Evolutionary conservation across 2,329 filamentous ascomycete species (phyloP).

Genomic region (Orbilia javanica): DNA sequence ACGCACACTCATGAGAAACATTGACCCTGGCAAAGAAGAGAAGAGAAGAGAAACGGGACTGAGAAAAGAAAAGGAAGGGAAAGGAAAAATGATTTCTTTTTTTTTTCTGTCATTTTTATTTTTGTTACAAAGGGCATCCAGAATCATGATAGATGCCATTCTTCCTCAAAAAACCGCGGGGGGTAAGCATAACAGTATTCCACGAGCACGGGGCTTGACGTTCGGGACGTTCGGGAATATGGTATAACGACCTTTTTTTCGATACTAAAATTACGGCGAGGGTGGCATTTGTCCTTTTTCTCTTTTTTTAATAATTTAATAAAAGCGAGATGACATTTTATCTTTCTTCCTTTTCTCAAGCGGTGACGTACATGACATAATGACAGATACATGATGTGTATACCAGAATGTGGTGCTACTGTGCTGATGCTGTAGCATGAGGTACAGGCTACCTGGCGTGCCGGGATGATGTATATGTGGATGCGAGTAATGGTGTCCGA

Average conservation of each 20-base stretch:
- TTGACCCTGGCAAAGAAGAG: not conserved
- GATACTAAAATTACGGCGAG: not conserved
- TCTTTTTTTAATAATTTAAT: not conserved
- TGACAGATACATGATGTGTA: not conserved
- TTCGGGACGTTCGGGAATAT: not conserved
- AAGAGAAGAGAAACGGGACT: no score
- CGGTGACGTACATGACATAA: not conserved
- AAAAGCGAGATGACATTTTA: not conserved
- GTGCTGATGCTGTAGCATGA: not conserved
- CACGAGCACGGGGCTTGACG: no score
- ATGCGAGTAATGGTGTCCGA: no score
- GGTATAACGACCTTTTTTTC: not conserved
- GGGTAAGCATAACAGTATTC: no score
- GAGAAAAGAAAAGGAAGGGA: no score
- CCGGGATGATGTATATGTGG: not conserved
- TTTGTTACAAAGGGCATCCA: not conserved
- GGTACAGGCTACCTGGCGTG: slow-evolving; percentile 2
- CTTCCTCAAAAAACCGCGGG: not conserved
- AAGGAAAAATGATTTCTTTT: no score
- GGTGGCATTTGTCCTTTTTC: not conserved
- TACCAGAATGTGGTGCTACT: not conserved
- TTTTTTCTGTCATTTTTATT: no score
- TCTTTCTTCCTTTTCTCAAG: not conserved
- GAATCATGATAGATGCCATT: not conserved
- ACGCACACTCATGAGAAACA: not conserved